Conservation (phyloP, 2,329 filamentous ascomycete genomes). For the Fonsecaea nubica region DNA sequence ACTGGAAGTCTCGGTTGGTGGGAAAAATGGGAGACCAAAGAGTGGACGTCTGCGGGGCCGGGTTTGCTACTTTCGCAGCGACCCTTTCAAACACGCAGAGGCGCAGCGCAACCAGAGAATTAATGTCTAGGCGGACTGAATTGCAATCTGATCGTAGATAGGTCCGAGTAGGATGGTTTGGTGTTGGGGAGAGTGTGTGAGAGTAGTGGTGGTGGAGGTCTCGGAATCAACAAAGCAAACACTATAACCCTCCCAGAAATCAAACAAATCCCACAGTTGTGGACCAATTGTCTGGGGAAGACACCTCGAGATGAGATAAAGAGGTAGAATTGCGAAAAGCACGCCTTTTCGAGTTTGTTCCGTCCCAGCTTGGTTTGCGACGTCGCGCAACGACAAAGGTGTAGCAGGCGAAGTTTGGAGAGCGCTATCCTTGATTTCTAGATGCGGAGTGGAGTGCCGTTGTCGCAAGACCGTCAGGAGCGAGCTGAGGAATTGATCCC, state of each 20-base stretch:
- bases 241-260: constrained; percentile 27
- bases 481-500: not conserved
- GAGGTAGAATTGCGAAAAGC: constrained; percentile 9
- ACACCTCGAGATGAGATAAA: constrained; percentile 8
- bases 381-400: not conserved
- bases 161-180: constrained; percentile 6
- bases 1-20: constrained; percentile 23
- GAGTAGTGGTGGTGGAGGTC: constrained; percentile 6
- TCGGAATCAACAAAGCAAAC: constrained; percentile 30
- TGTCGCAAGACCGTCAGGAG: constrained; percentile 1
- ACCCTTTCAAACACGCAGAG: constrained; percentile 23
- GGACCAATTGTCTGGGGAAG: not conserved
- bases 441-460: constrained; percentile 4
- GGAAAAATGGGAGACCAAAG: constrained; percentile 26
- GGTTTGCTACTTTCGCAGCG: constrained; percentile 23
- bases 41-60: constrained; percentile 8
- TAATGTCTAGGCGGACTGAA: constrained; percentile 21
- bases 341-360: constrained; percentile 12
- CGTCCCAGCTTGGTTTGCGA: constrained; percentile 13
- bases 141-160: constrained; percentile 9
- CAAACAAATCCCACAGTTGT: constrained; percentile 16
- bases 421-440: constrained; percentile 5
- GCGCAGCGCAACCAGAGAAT: constrained; percentile 27
- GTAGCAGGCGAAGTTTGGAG: constrained; percentile 10
- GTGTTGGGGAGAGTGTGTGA: too few relatives aligned